Evolutionary conservation across 2,329 filamentous ascomycete species (phyloP).

Genomic region (Emericellopsis atlantica): DNA sequence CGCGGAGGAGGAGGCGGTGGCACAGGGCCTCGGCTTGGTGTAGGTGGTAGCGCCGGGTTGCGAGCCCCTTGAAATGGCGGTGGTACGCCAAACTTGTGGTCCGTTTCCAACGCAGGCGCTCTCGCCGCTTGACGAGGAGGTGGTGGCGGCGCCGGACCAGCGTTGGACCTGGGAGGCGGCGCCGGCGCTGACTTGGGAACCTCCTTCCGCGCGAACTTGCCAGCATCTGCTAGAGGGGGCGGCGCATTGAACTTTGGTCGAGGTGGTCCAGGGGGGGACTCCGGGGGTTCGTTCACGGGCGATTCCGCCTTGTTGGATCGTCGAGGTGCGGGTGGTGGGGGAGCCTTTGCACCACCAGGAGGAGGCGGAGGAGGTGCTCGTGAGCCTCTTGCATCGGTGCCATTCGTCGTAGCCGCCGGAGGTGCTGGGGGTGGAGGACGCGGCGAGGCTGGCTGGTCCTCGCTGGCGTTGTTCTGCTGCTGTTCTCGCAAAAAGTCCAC

Average conservation of each 20-base stretch:
- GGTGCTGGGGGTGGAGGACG: slow-evolving; percentile 12
- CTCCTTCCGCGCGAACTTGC: slow-evolving; percentile 60
- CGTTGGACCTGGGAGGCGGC: slow-evolving; percentile 8
- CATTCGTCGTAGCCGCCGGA: slow-evolving; percentile 12
- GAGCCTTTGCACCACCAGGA: slow-evolving; percentile 7
- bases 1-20: slow-evolving; percentile 56
- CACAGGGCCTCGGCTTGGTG: slow-evolving; percentile 56
- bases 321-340: slow-evolving; percentile 36
- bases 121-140: slow-evolving; percentile 14
- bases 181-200: slow-evolving; percentile 10
- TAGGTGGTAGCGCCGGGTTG: slow-evolving; percentile 54
- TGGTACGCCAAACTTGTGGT: slow-evolving; percentile 56
- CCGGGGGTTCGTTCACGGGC: slow-evolving; percentile 39
- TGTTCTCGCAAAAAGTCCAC: slow-evolving; percentile 50
- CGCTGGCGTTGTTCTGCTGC: slow-evolving; percentile 22
- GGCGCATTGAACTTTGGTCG: slow-evolving; percentile 69
- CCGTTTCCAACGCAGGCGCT: slow-evolving; percentile 25
- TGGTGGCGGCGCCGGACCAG: slow-evolving; percentile 5
- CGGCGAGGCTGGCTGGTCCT: slow-evolving; percentile 8
- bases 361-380: slow-evolving; percentile 22
- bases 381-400: slow-evolving; percentile 14
- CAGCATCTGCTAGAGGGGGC: slow-evolving; percentile 79
- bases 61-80: slow-evolving; percentile 64
- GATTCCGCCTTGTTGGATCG: slow-evolving; percentile 40
- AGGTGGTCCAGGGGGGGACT: slow-evolving; percentile 52